Evolutionary conservation across 2,329 filamentous ascomycete genomes (phyloP).

Genomic region (Microsporum canis): DNA sequence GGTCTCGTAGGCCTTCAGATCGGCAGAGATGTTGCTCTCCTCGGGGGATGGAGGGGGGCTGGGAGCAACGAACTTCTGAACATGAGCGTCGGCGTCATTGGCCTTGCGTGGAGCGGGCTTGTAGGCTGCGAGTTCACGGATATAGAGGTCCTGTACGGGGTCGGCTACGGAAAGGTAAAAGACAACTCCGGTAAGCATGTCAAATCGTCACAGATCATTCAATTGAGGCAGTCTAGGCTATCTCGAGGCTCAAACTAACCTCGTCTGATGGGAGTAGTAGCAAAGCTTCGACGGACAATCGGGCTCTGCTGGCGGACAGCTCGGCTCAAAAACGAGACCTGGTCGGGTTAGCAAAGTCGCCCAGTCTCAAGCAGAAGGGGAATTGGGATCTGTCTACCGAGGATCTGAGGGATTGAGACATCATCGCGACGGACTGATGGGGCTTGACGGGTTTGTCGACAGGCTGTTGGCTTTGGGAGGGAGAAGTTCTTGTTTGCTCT

Average conservation of each 20-base stretch:
- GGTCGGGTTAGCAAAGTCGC: conserved; percentile 17
- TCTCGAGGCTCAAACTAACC: conserved; percentile 35
- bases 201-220: neutral
- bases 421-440: conserved; percentile 8
- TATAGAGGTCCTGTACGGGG: conserved; percentile 94
- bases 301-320: conserved; percentile 47
- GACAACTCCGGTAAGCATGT: neutral
- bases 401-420: conserved; percentile 16
- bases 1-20: conserved; percentile 86
- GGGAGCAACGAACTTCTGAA: conserved; percentile 74
- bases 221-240: conserved; percentile 6
- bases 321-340: conserved; percentile 53
- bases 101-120: conserved; percentile 76
- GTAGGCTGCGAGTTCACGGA: conserved; percentile 91
- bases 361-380: conserved; percentile 12
- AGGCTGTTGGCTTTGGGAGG: neutral
- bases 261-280: conserved; percentile 51
- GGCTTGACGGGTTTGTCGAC: neutral
- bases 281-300: conserved; percentile 51
- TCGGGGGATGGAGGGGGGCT: conserved; percentile 79
- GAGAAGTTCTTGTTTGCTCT: neutral
- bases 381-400: conserved; percentile 9
- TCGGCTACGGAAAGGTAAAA: conserved; percentile 55
- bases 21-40: conserved; percentile 83
- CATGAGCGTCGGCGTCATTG: conserved; percentile 76